Evolutionary conservation across 345 rosid genomes (phyloP).

Genomic region (Salix suchowensis): DNA sequence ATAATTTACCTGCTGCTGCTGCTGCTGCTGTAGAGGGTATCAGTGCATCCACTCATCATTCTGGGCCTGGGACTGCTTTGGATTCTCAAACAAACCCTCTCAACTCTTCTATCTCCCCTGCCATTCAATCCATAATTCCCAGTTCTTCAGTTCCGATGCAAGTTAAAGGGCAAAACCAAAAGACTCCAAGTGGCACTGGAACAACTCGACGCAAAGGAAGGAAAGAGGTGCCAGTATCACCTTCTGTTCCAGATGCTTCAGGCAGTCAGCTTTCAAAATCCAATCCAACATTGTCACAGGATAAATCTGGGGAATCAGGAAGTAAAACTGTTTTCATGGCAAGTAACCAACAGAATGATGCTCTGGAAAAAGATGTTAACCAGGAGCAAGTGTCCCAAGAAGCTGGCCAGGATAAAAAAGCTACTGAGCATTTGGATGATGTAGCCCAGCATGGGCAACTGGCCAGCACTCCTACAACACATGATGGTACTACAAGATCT

Average conservation of each 20-base stretch:
- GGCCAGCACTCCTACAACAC: conserved; percentile 6
- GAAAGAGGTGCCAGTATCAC: conserved; percentile 35
- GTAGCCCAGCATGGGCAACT: conserved; percentile 15
- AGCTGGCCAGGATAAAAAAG: conserved; percentile 8
- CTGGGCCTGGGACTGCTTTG: conserved; percentile 32
- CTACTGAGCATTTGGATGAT: conserved; percentile 13
- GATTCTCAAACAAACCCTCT: conserved; percentile 28
- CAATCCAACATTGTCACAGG: conserved; percentile 22
- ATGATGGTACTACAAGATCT: conserved; percentile 14
- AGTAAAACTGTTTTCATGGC: conserved; percentile 9
- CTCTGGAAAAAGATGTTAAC: conserved; percentile 8
- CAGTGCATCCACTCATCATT: conserved; percentile 20
- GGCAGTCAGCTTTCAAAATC: conserved; percentile 44
- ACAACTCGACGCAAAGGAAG: conserved; percentile 57
- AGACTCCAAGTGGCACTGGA: conserved; percentile 40
- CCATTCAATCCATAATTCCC: conserved; percentile 18
- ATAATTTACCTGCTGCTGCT: conserved; percentile 13
- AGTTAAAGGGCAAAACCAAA: conserved; percentile 41
- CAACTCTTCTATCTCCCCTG: conserved; percentile 21
- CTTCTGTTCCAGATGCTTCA: conserved; percentile 43
- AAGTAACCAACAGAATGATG: neutral
- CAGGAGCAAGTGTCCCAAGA: conserved; percentile 13
- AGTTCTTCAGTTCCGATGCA: conserved; percentile 17
- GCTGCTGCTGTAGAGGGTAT: conserved; percentile 24
- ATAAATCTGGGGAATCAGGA: conserved; percentile 20